A percentile compares a stretch with the other conserved stretches of the same genome.
These are phyloP conservation scores for Tetrahymena thermophila DNA, from an alignment of 73 alveolate genomes.

Conservation along the genomic window DNA sequence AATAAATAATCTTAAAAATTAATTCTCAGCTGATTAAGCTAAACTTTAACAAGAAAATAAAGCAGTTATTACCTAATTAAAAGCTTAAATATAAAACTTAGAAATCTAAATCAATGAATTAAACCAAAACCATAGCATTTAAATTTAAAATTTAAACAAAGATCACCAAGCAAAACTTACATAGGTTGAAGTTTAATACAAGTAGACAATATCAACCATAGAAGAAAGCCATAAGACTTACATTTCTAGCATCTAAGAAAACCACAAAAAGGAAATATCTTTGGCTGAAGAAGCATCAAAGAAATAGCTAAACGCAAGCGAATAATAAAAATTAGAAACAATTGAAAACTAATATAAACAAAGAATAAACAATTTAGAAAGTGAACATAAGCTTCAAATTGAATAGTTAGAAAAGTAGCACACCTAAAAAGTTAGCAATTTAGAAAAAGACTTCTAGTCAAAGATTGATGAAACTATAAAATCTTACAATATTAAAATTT, in stretches of 20 bases:
- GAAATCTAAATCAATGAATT: neutral
- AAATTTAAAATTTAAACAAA: neutral
- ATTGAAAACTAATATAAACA: neutral
- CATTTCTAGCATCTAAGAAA: neutral
- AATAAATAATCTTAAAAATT: neutral
- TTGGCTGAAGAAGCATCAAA: neutral
- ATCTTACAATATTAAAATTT: neutral
- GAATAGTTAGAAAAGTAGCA: neutral
- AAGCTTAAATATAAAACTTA: neutral
- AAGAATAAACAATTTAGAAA: neutral
- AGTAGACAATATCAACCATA: neutral
- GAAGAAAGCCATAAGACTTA: neutral
- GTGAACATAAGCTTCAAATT: neutral
- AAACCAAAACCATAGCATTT: neutral
- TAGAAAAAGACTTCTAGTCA: neutral
- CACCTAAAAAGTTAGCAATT: neutral
- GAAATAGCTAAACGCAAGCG: neutral
- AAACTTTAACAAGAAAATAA: neutral
- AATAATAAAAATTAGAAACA: neutral
- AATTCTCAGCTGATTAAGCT: neutral
- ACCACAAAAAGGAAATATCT: neutral
- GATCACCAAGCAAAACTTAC: neutral
- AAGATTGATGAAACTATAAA: neutral
- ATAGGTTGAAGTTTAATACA: neutral
- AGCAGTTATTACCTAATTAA: neutral